Evolutionary conservation across 2,329 filamentous ascomycete genomes (phyloP).

Genomic region (Fusarium siculi): DNA sequence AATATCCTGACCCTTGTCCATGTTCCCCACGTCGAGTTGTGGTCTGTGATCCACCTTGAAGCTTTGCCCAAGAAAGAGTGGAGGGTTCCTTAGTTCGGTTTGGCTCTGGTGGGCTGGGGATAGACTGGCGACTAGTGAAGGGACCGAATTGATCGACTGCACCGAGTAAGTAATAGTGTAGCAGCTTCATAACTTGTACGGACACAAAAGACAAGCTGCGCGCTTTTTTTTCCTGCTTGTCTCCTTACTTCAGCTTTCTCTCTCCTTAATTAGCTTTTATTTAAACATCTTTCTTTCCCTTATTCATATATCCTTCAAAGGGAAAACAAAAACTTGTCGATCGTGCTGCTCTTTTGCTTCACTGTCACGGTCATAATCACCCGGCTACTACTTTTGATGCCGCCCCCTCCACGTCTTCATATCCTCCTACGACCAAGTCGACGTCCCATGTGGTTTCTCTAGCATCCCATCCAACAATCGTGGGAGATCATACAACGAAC

Average conservation of each 20-base stretch:
- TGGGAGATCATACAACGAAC: slow-evolving; percentile 8
- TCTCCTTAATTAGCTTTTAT: slow-evolving; percentile 4
- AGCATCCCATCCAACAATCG: slow-evolving; percentile 6
- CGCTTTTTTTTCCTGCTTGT: slow-evolving; percentile 37
- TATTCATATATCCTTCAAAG: background rate
- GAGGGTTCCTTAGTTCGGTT: slow-evolving; percentile 34
- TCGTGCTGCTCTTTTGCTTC: slow-evolving; percentile 22
- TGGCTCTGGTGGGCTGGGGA: slow-evolving; percentile 31
- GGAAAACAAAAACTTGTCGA: background rate
- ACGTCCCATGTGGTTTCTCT: slow-evolving; percentile 23
- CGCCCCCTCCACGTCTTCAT: slow-evolving; percentile 25
- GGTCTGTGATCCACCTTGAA: slow-evolving; percentile 27
- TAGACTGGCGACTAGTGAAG: slow-evolving; percentile 18
- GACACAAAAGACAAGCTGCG: slow-evolving; percentile 44
- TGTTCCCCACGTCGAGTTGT: slow-evolving; percentile 33
- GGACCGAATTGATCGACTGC: slow-evolving; percentile 34
- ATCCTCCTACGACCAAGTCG: slow-evolving; percentile 31
- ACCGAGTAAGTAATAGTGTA: slow-evolving; percentile 23
- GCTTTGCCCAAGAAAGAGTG: slow-evolving; percentile 9
- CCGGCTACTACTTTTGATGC: slow-evolving; percentile 35
- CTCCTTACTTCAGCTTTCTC: slow-evolving; percentile 3
- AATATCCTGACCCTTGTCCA: slow-evolving; percentile 21
- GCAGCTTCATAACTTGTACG: slow-evolving; percentile 42
- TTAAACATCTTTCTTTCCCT: slow-evolving; percentile 2
- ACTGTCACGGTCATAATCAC: slow-evolving; percentile 12